A percentile compares a stretch with the other conserved stretches of the same genome.
These are phyloP conservation scores for Meira miltonrushii DNA, from an alignment of 1,284 basidiomycete species.

Conservation along the genomic window DNA sequence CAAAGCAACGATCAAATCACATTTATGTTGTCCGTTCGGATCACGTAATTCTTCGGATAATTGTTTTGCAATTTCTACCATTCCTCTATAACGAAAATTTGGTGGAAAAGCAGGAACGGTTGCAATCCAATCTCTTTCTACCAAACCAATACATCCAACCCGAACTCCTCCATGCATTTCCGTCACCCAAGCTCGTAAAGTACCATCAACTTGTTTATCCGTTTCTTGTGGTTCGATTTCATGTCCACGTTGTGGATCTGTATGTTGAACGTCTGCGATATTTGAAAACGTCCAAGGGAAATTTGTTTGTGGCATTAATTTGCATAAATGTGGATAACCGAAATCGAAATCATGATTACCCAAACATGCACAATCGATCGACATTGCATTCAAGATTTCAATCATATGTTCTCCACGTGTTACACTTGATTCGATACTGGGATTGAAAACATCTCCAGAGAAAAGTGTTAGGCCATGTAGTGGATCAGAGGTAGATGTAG, in stretches of 20 bases:
- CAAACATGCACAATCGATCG: conserved; percentile 57
- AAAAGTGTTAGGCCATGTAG: conserved; percentile 69
- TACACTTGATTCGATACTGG: conserved; percentile 77
- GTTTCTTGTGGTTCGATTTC: conserved; percentile 56
- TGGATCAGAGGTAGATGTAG: conserved; percentile 14
- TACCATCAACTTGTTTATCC: conserved; percentile 31
- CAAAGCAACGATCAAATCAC: conserved; percentile 73
- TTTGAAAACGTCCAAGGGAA: conserved; percentile 25
- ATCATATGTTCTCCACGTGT: conserved; percentile 90
- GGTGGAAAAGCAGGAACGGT: conserved; percentile 77
- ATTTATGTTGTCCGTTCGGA: conserved; percentile 62
- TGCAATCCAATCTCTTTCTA: conserved; percentile 77
- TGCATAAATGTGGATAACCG: conserved; percentile 26
- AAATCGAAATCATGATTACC: conserved; percentile 54
- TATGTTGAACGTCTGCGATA: conserved; percentile 56
- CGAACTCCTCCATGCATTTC: conserved; percentile 65
- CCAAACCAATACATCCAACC: conserved; percentile 74
- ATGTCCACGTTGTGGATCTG: conserved; percentile 28
- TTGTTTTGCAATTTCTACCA: conserved; percentile 27
- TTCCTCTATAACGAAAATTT: conserved; percentile 58
- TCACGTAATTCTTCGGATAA: conserved; percentile 70
- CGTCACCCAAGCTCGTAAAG: conserved; percentile 56
- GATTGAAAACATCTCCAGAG: conserved; percentile 70
- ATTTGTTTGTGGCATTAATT: conserved; percentile 23
- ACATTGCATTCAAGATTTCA: conserved; percentile 42